Evolutionary conservation across 2,329 filamentous ascomycete species (phyloP), one percentile per base, ranked within the genome.

Genomic region (Neurospora sp.): DNA sequence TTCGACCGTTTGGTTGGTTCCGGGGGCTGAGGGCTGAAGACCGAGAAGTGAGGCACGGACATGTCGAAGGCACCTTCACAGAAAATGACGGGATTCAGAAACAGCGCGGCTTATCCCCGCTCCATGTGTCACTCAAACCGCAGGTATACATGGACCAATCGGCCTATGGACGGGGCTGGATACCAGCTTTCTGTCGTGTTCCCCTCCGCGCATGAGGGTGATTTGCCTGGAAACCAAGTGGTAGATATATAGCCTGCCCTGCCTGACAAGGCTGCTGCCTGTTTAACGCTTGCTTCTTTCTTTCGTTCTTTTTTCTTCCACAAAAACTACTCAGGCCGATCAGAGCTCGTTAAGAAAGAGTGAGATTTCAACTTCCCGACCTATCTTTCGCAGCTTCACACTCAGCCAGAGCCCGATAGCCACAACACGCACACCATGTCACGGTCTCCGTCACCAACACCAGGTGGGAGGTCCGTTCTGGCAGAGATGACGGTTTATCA

Each of bases 401-500:
- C 28, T 36, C 28, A 36, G 12, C 23, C 52, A 36, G 28, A 62
- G 52, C 28, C 52, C 8, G 33, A 36, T n/a, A 17, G 28, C 8
- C 28, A 23, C 52, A 36, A 62, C 28, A 4, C 52, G 23, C 52
- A 28, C 52, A 62, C 23, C 15, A 62, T 62, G 52, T 62, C 52
- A 8, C 52, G 52, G 28, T 36, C 52, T 62, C 52, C 52, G 12
- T 62, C 52, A 33, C 52, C 52, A 17, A 62, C 8, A 10, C 67
- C 38, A 17, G 66, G 41, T 33, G 73, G 72, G 19, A 68, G 70
- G 68, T 66, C 70, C 2, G 66, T 74, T 40, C 68, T 74, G 62
- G 71, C 71, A 65, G 73, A 76, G 66, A 71, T 73, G 68, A 73
- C 73, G 33, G 65, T 74, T 6, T 39, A 68, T 33, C 62, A 74